These are phyloP conservation scores for Butyriboletus appendiculatus DNA, from an alignment of 1,284 basidiomycete species.

Conservation along the genomic window DNA sequence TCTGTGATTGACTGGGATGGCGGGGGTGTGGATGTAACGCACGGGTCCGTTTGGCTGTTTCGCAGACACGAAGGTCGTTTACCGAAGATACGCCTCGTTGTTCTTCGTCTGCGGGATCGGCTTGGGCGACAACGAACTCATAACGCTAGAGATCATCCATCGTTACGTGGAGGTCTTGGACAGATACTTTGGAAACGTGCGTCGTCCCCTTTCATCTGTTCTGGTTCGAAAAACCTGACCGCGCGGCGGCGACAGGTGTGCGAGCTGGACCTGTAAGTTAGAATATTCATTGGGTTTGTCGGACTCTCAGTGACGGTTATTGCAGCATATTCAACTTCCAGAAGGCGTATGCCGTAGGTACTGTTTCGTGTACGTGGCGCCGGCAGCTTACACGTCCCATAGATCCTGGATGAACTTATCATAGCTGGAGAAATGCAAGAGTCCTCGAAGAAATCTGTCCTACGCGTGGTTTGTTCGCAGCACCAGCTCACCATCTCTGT, in stretches of 20 bases:
- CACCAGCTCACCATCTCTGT: neutral
- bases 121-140: slow-evolving; percentile 87
- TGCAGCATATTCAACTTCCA: slow-evolving; percentile 96
- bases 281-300: neutral
- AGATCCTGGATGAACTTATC: slow-evolving; percentile 98
- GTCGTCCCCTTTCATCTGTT: slow-evolving; percentile 23
- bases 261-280: slow-evolving; percentile 86
- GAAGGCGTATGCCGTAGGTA: slow-evolving; percentile 88
- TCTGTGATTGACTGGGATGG: neutral
- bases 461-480: slow-evolving; percentile 68
- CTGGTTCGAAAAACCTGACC: slow-evolving; percentile 2
- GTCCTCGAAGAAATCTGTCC: slow-evolving; percentile 96
- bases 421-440: slow-evolving; percentile 99
- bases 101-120: slow-evolving; percentile 98
- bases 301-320: neutral
- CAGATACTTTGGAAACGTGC: slow-evolving; percentile 97
- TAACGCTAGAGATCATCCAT: slow-evolving; percentile 96
- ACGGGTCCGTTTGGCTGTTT: neutral
- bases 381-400: slow-evolving; percentile 11
- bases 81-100: slow-evolving; percentile 95
- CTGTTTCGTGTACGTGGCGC: neutral
- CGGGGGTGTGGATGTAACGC: neutral
- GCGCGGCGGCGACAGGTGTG: slow-evolving; percentile 66
- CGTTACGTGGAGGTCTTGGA: slow-evolving; percentile 99
- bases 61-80: slow-evolving; percentile 93